Base-by-base conservation (phyloP, 2,329 filamentous ascomycete genomes). In the Ophiocordyceps sinensis region DNA sequence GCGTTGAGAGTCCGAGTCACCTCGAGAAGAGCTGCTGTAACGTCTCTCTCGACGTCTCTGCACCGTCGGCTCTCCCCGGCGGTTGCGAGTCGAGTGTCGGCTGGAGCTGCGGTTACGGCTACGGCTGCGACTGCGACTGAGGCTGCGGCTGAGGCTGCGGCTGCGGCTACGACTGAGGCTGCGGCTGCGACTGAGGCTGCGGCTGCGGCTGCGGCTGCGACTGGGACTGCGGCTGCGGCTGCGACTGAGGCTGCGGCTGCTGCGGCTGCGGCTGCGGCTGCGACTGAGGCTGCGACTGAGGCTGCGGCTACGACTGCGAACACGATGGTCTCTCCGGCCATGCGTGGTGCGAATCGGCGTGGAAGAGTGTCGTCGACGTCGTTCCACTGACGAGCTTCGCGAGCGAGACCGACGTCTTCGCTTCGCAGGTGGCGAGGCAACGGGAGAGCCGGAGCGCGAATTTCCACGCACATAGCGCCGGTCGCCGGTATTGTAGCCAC, bases 371-470 rank as follows among this genome's bases (percentile, higher is more conserved):
- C 53, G 49, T 19, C 59, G 54, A 31, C 62, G 60, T 44, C 54
- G 60, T 41, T 47, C 60, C 44, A 49, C 62, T 44, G 71, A 73
- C 17, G 66, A 62, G 46, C 68, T 73, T 30, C 61, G 59, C 5
- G 68, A 71, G 13, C 58, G 55, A 4, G 70, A 70, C 42, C 69
- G 67, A 42, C 70, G 65, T 29, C 71, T 65, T 37, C 70, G 63
- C 48, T 76, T 76, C 2, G 62, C 58, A 5, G 59, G 53, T 6
- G 66, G 69, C 7, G 69, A 68, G 38, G 57, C 54, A 13, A 50
- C 52, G 6, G 59, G 59, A 1, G 67, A 67, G 13, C 43, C 43
- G 17, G 62, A 64, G 26, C 58, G 56, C 10, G 60, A 60, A 36
- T 48, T 47, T 15, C 53, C 54, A 38, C 43, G 34, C 19, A 41